Percentiles rank a stretch among this genome's conserved stretches.
Conservation (phyloP, 129 eudicot species). For the Saposhnikovia divaricata region DNA sequence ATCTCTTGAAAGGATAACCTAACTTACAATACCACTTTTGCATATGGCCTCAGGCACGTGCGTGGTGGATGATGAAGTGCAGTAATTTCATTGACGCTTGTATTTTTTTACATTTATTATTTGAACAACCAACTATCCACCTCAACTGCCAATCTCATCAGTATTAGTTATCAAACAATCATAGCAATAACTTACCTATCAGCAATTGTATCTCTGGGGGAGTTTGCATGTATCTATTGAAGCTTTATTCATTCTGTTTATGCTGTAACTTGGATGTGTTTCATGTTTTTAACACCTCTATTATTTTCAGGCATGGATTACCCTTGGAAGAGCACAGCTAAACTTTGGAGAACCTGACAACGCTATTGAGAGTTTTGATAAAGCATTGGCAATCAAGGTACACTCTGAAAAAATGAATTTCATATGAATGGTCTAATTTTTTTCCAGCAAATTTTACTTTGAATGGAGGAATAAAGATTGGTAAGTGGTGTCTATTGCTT, state of each 20-base stretch:
- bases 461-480: not conserved
- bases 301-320: constrained; percentile 68
- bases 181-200: not conserved
- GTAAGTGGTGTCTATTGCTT: not conserved
- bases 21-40: not conserved
- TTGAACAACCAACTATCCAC: not conserved
- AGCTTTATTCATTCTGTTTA: not conserved
- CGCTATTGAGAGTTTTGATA: constrained; percentile 81
- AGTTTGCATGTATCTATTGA: not conserved
- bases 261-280: not conserved
- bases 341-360: constrained; percentile 90
- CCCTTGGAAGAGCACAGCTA: constrained; percentile 89
- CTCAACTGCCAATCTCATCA: not conserved
- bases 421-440: not conserved
- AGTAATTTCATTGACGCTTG: not conserved
- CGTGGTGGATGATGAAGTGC: not conserved
- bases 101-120: not conserved
- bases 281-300: not conserved
- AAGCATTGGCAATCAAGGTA: constrained; percentile 71
- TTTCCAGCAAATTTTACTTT: not conserved
- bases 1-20: not conserved
- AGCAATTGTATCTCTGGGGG: not conserved
- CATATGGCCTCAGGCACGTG: not conserved
- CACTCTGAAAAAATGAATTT: not conserved
- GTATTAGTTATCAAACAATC: not conserved